phyloP scores from a whole-genome alignment of 78 protist genomes.

The Chrysochromulina parva region DNA sequence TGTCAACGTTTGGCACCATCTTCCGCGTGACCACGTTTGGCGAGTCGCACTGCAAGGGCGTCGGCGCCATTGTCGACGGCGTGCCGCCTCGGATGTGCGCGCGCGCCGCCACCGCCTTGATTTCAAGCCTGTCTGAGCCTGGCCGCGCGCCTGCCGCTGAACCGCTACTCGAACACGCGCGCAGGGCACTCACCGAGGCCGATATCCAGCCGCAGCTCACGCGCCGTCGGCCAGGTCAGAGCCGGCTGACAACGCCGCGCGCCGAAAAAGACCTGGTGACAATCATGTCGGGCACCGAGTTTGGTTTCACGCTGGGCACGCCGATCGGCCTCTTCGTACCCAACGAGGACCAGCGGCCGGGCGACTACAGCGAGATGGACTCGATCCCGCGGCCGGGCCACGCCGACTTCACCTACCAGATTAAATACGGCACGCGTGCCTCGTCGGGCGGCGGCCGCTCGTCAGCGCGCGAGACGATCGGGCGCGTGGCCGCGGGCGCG shows the following conservation, averaged over 20 bases:
- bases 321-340: constrained; percentile 65
- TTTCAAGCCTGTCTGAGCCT: no score
- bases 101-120: no score
- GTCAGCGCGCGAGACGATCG: constrained; percentile 72
- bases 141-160: no score
- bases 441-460: constrained; percentile 77
- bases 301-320: constrained; percentile 74
- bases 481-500: constrained; percentile 79
- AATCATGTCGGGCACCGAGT: constrained; percentile 59
- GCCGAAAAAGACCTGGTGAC: constrained; percentile 63
- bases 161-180: no score
- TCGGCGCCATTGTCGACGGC: constrained; percentile 65
- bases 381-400: constrained; percentile 79
- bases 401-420: constrained; percentile 79
- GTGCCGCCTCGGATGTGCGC: constrained; percentile 60
- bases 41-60: constrained; percentile 77
- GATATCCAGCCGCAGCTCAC: constrained; percentile 76
- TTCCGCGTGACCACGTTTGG: constrained; percentile 84
- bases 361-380: constrained; percentile 67
- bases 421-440: constrained; percentile 37
- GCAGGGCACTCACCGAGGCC: constrained; percentile 56
- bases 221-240: constrained; percentile 81
- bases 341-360: constrained; percentile 74
- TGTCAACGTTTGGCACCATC: constrained; percentile 49
- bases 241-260: constrained; percentile 58